Evolutionary conservation across 2,329 filamentous ascomycete species (phyloP), one percentile per base, ranked within the genome.

Genomic region (Xylaria sp.): DNA sequence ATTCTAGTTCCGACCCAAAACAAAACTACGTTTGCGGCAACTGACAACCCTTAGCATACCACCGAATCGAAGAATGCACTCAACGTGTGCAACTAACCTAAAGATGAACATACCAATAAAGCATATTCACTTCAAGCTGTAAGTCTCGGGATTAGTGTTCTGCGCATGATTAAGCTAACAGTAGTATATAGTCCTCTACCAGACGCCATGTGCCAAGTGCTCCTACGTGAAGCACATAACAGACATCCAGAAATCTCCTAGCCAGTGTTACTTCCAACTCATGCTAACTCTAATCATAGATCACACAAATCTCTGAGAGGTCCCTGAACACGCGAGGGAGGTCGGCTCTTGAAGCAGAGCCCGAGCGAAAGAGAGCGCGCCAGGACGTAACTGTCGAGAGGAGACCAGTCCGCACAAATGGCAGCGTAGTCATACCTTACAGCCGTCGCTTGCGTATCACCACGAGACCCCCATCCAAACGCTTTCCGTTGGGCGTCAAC

Each of bases 381-480:
- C 56, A 53, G 61, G 65, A 57, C 65, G 57, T 60, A 68, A 68
- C 61, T 47, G 56, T 65, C 51, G 58, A 53, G 61, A 65, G 65
- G 56, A 56, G 65, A 57, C 61, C 51, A 27, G 61, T 65, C 61
- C 51, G 32, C 32, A 42, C 21, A 48, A 60, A 61, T 1, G 7
- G 50, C 48, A 9, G 65, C 54, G 61, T 65, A 68, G 57, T n/a
- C 57, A 65, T 61, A 57, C 62, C 59, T 64, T 64, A 54, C 32
- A 64, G 48, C 54, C 54, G 48, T 48, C 54, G 36, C 50, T 58
- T 64, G 47, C 54, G 61, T 61, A 57, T 56, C 27, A 55, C 61
- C 62, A 65, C 62, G 66, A 68, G 66, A 65, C 62, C 59, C 9
- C 4, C 34, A 68, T n/a, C 51, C 62, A 54, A 11, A 65, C 58